phyloP scores from a whole-genome alignment of 1,284 basidiomycete genomes.

The Ganoderma multipileum region DNA sequence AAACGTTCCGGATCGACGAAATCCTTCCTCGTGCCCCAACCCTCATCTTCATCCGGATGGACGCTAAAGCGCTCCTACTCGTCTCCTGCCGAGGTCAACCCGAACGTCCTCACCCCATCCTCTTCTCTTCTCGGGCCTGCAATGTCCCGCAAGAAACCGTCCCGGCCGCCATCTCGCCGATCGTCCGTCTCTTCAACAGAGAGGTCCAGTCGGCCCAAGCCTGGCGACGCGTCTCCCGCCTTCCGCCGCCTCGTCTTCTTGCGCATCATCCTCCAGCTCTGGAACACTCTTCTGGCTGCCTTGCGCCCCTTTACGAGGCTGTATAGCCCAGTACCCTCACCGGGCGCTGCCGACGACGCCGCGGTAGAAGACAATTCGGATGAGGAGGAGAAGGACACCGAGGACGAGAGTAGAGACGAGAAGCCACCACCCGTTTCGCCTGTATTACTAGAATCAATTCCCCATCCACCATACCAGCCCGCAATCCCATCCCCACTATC shows the following conservation, averaged over 20 bases:
- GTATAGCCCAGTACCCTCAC: constrained; percentile 7
- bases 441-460: constrained; percentile 36
- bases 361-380: constrained; percentile 39
- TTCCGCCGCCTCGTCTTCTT: constrained; percentile 59
- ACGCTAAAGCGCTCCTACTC: constrained; percentile 56
- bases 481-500: constrained; percentile 36
- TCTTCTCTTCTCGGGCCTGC: constrained; percentile 33
- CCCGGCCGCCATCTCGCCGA: constrained; percentile 35
- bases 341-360: constrained; percentile 26
- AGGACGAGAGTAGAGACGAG: constrained; percentile 49
- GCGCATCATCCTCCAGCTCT: constrained; percentile 56
- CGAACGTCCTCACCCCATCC: constrained; percentile 27
- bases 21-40: constrained; percentile 52
- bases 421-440: constrained; percentile 31
- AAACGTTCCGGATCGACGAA: constrained; percentile 66
- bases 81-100: constrained; percentile 49
- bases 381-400: constrained; percentile 48
- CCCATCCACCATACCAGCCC: constrained; percentile 32
- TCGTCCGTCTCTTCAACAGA: constrained; percentile 35
- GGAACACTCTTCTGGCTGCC: constrained; percentile 57
- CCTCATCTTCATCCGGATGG: constrained; percentile 31
- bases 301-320: constrained; percentile 49
- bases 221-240: constrained; percentile 35
- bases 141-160: constrained; percentile 28
- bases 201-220: constrained; percentile 33